A percentile compares a stretch with the other conserved stretches of the same genome.
These are phyloP conservation scores for Arachnomyces sp. DNA, from an alignment of 2,329 filamentous ascomycete genomes.

Conservation along the genomic window DNA sequence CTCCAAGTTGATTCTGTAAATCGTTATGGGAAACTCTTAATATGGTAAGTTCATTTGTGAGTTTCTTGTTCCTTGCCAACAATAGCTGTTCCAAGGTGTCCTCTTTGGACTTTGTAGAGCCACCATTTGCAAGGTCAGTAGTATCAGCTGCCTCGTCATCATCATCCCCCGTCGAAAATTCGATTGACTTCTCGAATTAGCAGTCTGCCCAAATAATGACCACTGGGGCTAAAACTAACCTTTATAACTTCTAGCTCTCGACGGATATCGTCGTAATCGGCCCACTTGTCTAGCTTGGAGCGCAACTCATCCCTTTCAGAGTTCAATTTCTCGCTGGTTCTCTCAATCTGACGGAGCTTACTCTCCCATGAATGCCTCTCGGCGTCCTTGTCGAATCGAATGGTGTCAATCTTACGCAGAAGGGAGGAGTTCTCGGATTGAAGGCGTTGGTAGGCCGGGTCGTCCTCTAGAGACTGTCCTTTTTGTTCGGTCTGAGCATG, in stretches of 20 bases:
- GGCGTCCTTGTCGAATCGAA: constrained; percentile 73
- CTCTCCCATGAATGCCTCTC: constrained; percentile 68
- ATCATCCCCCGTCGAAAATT: constrained; percentile 80
- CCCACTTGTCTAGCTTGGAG: constrained; percentile 75
- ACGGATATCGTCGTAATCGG: constrained; percentile 93
- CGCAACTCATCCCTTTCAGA: constrained; percentile 74
- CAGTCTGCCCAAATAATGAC: not conserved
- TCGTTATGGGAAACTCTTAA: constrained; percentile 91
- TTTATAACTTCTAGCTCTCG: constrained; percentile 93
- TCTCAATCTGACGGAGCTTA: constrained; percentile 68
- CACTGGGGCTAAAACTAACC: constrained; percentile 26
- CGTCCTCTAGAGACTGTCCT: constrained; percentile 65
- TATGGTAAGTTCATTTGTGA: constrained; percentile 86
- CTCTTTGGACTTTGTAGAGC: constrained; percentile 51
- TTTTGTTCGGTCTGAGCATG: constrained; percentile 53
- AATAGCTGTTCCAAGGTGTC: constrained; percentile 87
- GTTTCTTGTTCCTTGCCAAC: constrained; percentile 88
- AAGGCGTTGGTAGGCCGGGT: constrained; percentile 78
- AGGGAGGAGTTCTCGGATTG: constrained; percentile 90
- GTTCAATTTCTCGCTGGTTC: constrained; percentile 64
- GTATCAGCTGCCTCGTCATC: constrained; percentile 50
- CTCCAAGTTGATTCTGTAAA: constrained; percentile 68
- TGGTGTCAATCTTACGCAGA: constrained; percentile 76
- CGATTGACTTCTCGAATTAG: constrained; percentile 58
- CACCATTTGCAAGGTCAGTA: constrained; percentile 37